phyloP scores from a whole-genome alignment of 2,329 filamentous ascomycete genomes.

The Alternaria rosae region DNA sequence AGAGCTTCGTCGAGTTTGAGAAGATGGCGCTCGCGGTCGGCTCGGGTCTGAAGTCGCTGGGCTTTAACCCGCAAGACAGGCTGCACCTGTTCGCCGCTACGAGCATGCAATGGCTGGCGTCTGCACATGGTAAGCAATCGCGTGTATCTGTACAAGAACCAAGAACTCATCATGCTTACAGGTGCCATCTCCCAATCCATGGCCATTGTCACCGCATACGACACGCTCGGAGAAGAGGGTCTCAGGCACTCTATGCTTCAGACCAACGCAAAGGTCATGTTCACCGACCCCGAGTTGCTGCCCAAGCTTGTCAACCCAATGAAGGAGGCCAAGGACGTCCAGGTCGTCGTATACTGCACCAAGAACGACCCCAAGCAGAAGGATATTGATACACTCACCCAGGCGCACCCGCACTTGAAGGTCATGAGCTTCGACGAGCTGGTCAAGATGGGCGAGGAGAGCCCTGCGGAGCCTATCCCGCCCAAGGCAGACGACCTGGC shows the following conservation, averaged over 20 bases:
- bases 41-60: constrained; percentile 76
- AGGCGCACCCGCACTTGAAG: constrained; percentile 60
- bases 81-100: constrained; percentile 85
- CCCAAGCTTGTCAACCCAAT: constrained; percentile 62
- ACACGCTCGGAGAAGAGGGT: constrained; percentile 85
- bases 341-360: constrained; percentile 66
- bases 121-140: constrained; percentile 69
- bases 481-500: constrained; percentile 79
- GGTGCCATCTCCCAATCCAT: constrained; percentile 82
- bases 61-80: constrained; percentile 70
- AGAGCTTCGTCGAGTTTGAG: constrained; percentile 82
- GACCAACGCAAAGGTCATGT: constrained; percentile 82
- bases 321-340: constrained; percentile 63
- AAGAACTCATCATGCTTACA: constrained; percentile 31
- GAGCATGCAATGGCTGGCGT: constrained; percentile 82
- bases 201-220: constrained; percentile 92
- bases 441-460: constrained; percentile 65
- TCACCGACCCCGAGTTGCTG: constrained; percentile 80
- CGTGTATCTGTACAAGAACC: neutral
- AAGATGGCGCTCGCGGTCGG: constrained; percentile 73
- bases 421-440: constrained; percentile 65
- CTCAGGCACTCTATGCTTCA: constrained; percentile 86
- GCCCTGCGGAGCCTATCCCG: constrained; percentile 73
- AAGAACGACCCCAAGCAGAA: constrained; percentile 60
- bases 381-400: constrained; percentile 63